A percentile compares a stretch with the other conserved stretches of the same genome.
These are phyloP conservation scores for Globisporangium barbulae DNA, from an alignment of 352 stramenopile genomes.

Conservation along the genomic window DNA sequence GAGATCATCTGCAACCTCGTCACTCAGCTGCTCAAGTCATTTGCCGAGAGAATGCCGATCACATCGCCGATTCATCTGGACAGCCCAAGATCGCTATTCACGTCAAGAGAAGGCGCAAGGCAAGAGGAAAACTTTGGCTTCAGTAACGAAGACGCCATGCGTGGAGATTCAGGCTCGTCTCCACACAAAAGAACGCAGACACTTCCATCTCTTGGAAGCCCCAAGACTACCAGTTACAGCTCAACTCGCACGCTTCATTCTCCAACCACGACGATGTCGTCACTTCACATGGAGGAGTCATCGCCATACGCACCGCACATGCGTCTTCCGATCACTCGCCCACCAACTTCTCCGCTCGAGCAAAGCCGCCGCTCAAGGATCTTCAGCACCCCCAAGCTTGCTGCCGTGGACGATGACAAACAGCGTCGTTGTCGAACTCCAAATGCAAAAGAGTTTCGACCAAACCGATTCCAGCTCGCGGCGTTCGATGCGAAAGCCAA, in stretches of 20 bases:
- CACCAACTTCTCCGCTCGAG: slow-evolving; percentile 39
- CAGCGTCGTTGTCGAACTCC: slow-evolving; percentile 51
- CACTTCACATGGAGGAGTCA: slow-evolving; percentile 40
- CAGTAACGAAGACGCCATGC: not conserved
- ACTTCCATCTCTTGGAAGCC: slow-evolving; percentile 31
- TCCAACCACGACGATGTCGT: slow-evolving; percentile 60
- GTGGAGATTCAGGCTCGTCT: not conserved
- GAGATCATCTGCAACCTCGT: slow-evolving; percentile 38
- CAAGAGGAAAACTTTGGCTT: slow-evolving; percentile 12
- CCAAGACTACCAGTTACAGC: slow-evolving; percentile 15
- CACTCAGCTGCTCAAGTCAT: slow-evolving; percentile 35
- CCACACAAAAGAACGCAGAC: slow-evolving; percentile 18
- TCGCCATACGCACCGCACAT: slow-evolving; percentile 49
- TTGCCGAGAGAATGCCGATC: slow-evolving; percentile 57
- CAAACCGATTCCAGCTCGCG: slow-evolving; percentile 5
- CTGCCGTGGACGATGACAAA: slow-evolving; percentile 38
- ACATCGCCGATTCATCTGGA: slow-evolving; percentile 44
- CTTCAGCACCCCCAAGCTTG: slow-evolving; percentile 65
- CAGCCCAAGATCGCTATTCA: slow-evolving; percentile 9
- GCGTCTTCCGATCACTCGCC: slow-evolving; percentile 40
- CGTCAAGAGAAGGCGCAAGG: not conserved
- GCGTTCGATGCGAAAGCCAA: not conserved
- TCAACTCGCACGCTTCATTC: slow-evolving; percentile 31
- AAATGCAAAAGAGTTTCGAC: slow-evolving; percentile 28
- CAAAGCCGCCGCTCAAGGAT: slow-evolving; percentile 45